phyloP scores from a whole-genome alignment of 2,329 filamentous ascomycete genomes.

The Periconia macrospinosa region DNA sequence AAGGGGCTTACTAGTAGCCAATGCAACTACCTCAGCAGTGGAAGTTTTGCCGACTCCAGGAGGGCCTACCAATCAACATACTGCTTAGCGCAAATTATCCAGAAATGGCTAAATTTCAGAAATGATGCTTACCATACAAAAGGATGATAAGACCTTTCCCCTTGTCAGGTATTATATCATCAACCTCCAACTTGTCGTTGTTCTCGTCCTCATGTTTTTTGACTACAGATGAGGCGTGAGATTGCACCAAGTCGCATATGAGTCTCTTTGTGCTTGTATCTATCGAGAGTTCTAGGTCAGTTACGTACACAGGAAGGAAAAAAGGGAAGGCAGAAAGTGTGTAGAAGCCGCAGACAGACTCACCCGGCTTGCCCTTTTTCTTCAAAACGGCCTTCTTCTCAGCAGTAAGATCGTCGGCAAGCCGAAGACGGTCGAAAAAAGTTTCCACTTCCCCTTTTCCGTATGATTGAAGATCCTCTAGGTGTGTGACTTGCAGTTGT shows the following conservation, averaged over 20 bases:
- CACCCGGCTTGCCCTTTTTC: background rate
- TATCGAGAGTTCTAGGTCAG: background rate
- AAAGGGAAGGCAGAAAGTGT: background rate
- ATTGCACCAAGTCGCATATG: background rate
- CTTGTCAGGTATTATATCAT: slow-evolving; percentile 52
- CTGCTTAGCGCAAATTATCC: too few relatives aligned
- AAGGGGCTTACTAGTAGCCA: slow-evolving; percentile 1
- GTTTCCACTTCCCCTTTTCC: slow-evolving; percentile 1
- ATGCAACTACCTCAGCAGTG: slow-evolving; percentile 10
- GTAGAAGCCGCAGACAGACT: background rate
- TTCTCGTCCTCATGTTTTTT: slow-evolving; percentile 28
- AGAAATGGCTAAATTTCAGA: background rate
- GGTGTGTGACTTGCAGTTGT: slow-evolving; percentile 3
- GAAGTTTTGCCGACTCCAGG: slow-evolving; percentile 57
- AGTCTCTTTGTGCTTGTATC: background rate
- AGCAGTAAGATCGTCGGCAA: slow-evolving; percentile 5
- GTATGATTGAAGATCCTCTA: background rate
- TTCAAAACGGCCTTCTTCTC: background rate
- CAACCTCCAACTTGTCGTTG: slow-evolving; percentile 47
- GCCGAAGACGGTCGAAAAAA: slow-evolving; percentile 1
- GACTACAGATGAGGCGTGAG: background rate
- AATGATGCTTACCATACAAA: slow-evolving; percentile 29
- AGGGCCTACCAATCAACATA: slow-evolving; percentile 22
- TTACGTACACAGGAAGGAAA: background rate
- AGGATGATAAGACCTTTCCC: slow-evolving; percentile 7